These are phyloP conservation scores for Austroboletus eburneus DNA, from an alignment of 768 basidiomycete genomes.

Conservation along the genomic window DNA sequence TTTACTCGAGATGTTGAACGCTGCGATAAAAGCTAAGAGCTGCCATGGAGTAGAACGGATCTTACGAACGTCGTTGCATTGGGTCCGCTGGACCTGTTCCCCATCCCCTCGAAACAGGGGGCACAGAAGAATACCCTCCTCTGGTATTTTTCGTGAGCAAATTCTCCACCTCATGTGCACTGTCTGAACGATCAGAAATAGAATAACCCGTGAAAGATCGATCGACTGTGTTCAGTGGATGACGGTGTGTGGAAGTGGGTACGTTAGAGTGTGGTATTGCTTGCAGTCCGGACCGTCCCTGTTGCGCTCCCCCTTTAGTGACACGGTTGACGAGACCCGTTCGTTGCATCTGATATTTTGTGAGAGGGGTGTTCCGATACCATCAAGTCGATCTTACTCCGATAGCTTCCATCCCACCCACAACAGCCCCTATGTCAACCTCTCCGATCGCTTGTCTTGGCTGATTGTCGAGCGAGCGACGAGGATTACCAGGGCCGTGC, in stretches of 20 bases:
- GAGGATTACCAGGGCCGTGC: constrained; percentile 13
- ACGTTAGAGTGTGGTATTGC: constrained; percentile 20
- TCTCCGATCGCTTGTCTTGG: constrained; percentile 19
- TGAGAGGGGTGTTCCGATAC: constrained; percentile 3
- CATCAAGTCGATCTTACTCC: constrained; percentile 38
- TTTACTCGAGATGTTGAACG: constrained; percentile 40
- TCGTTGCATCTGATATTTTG: constrained; percentile 54
- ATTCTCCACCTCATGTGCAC: constrained; percentile 70
- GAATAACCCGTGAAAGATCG: constrained; percentile 42
- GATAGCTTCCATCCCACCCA: constrained; percentile 62
- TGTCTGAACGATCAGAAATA: constrained; percentile 58
- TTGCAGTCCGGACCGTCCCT: constrained; percentile 30
- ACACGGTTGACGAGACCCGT: constrained; percentile 60
- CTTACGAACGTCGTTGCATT: constrained; percentile 25
- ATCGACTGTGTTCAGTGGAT: constrained; percentile 37
- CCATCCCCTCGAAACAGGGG: constrained; percentile 36
- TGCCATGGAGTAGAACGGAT: not conserved
- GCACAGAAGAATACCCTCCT: constrained; percentile 15
- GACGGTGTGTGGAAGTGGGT: constrained; percentile 36
- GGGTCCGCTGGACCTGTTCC: constrained; percentile 23
- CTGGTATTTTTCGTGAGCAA: constrained; percentile 34
- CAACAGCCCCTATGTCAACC: constrained; percentile 50
- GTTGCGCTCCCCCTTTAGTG: constrained; percentile 26
- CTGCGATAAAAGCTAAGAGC: constrained; percentile 25
- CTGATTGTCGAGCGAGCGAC: constrained; percentile 17